Percentiles rank a stretch among this genome's conserved stretches.
Conservation (phyloP, 306 rosid species). For the Fragaria iinumae region DNA sequence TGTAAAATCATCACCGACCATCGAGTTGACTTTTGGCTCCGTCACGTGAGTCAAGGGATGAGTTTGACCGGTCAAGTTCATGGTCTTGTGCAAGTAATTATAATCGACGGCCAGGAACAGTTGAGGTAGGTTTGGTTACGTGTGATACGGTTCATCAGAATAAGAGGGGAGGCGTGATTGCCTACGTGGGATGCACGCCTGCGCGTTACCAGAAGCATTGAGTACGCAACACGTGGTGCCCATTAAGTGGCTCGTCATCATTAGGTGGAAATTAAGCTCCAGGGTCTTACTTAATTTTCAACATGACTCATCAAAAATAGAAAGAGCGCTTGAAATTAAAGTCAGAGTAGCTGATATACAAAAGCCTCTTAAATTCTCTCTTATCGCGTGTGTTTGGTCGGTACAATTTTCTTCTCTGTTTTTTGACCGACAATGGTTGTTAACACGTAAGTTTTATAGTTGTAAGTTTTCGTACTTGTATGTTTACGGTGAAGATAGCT, state of each 20-base stretch:
- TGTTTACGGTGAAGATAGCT: not conserved
- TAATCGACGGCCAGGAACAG: not conserved
- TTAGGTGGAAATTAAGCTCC: not conserved
- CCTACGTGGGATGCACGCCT: constrained; percentile 7
- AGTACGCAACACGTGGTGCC: constrained; percentile 8
- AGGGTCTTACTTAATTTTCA: not conserved
- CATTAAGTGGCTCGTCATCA: not conserved
- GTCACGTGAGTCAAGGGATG: not conserved
- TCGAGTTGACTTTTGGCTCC: constrained; percentile 25
- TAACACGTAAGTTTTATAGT: not conserved
- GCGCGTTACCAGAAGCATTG: constrained; percentile 9
- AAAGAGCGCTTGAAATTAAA: too few relatives aligned
- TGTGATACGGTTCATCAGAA: not conserved
- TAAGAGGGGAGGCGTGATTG: not conserved
- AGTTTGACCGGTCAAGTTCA: not conserved
- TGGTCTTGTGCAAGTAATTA: not conserved
- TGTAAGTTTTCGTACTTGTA: too few relatives aligned
- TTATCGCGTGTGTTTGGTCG: not conserved
- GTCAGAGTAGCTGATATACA: not conserved
- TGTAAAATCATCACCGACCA: constrained; percentile 31
- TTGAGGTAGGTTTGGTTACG: not conserved
- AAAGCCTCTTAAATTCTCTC: not conserved
- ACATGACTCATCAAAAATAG: not conserved
- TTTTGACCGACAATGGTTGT: not conserved
- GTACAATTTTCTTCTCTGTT: not conserved